Conservation (phyloP, 805 yeast genomes). For the Yamadazyma akitaensis region DNA sequence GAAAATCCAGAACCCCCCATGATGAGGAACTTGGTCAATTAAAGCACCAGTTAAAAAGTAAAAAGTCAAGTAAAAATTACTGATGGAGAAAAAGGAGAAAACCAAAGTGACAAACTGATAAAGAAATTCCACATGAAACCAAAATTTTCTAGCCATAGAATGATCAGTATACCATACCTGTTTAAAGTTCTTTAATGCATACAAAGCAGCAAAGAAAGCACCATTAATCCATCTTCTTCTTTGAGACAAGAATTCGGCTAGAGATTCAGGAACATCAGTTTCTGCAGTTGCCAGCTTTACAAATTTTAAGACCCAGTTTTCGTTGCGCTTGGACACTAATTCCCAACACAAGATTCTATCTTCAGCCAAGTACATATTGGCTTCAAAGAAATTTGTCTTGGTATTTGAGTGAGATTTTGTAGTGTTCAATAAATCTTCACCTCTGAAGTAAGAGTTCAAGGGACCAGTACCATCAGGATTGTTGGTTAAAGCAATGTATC, state of each 20-base stretch:
- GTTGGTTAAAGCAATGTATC: constrained; percentile 81
- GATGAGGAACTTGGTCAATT: constrained; percentile 24
- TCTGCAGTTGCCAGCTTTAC: constrained; percentile 93
- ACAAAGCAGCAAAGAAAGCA: constrained; percentile 90
- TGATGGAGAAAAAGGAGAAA: constrained; percentile 89
- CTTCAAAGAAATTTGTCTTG: constrained; percentile 80
- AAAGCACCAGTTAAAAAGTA: constrained; percentile 90
- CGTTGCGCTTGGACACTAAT: constrained; percentile 77
- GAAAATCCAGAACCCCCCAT: constrained; percentile 71
- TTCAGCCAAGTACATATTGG: constrained; percentile 96
- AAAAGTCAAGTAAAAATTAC: constrained; percentile 89
- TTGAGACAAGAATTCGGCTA: constrained; percentile 85
- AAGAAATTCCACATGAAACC: constrained; percentile 71
- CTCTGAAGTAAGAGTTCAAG: constrained; percentile 80
- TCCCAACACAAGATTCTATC: constrained; percentile 97
- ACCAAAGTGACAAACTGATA: constrained; percentile 78
- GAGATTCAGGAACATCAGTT: constrained; percentile 89
- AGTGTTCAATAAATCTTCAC: constrained; percentile 54
- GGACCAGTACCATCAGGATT: constrained; percentile 94
- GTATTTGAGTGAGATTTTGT: constrained; percentile 27
- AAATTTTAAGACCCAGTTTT: constrained; percentile 86
- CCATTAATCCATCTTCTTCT: constrained; percentile 97
- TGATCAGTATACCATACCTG: constrained; percentile 81
- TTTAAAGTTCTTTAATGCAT: constrained; percentile 75
- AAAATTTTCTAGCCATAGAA: constrained; percentile 59